Percentiles rank a stretch among this genome's conserved stretches.
Evolutionary conservation across 2,329 filamentous ascomycete genomes (phyloP).

Genomic region (Monilinia fructigena): DNA sequence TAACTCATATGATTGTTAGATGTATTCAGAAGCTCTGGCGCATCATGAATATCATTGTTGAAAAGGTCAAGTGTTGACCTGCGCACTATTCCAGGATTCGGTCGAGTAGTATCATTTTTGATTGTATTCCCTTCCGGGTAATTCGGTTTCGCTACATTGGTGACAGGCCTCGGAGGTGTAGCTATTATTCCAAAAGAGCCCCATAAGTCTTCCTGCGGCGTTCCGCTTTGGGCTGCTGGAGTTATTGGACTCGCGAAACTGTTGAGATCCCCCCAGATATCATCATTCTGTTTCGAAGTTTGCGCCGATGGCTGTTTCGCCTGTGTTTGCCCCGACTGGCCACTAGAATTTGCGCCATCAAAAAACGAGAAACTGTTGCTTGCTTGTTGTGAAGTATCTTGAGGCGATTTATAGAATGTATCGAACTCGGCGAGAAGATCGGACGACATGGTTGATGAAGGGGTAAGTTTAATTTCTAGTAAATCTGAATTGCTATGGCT

Average conservation of each 20-base stretch:
- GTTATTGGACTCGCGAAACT: constrained; percentile 28
- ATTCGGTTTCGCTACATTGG: constrained; percentile 24
- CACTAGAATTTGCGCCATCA: constrained; percentile 20
- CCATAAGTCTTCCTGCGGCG: constrained; percentile 36
- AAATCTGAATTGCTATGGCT: neutral
- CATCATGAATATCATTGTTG: constrained; percentile 28
- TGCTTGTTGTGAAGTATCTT: constrained; percentile 35
- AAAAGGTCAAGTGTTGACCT: constrained; percentile 36
- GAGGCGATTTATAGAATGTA: constrained; percentile 45
- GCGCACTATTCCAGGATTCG: constrained; percentile 28
- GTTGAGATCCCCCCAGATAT: constrained; percentile 33
- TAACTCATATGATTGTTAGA: constrained; percentile 16
- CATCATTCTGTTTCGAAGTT: constrained; percentile 26
- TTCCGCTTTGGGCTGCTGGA: constrained; percentile 14
- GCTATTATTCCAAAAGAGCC: constrained; percentile 33
- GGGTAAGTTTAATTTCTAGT: neutral
- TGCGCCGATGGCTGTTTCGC: constrained; percentile 10
- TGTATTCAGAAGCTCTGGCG: constrained; percentile 19
- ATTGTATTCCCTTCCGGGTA: constrained; percentile 23
- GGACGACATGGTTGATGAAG: constrained; percentile 54
- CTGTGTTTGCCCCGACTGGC: constrained; percentile 28
- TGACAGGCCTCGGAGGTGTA: constrained; percentile 22
- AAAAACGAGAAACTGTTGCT: constrained; percentile 34
- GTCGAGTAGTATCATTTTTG: constrained; percentile 21
- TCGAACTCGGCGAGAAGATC: constrained; percentile 66